These are phyloP conservation scores for Apocynum venetum DNA, from an alignment of 257 asterid species.

Conservation along the genomic window DNA sequence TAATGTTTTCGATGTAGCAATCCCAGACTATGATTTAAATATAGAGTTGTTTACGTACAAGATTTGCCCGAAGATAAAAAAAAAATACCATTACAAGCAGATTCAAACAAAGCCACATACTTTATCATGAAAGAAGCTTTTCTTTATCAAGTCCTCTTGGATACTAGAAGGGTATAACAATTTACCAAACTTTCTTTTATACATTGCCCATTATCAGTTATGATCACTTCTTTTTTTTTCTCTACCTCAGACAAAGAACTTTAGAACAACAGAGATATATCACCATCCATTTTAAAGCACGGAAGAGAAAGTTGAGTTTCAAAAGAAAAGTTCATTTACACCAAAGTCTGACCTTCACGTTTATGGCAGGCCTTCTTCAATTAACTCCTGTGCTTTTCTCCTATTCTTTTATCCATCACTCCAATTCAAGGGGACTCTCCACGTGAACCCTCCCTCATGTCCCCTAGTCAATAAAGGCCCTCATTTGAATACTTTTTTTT, in stretches of 20 bases:
- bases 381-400: neutral
- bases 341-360: constrained; percentile 26
- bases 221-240: neutral
- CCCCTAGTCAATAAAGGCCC: constrained; percentile 1
- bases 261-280: constrained; percentile 5
- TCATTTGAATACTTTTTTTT: neutral
- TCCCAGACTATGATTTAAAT: no score
- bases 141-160: neutral
- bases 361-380: constrained; percentile 23
- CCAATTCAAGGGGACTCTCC: constrained; percentile 2
- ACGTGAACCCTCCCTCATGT: constrained; percentile 6
- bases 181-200: neutral
- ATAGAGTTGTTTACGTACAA: no score
- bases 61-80: no score
- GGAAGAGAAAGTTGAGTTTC: neutral
- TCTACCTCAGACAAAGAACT: neutral
- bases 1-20: no score
- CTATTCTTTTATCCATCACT: neutral
- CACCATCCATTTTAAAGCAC: constrained; percentile 5
- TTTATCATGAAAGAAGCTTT: neutral
- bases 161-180: neutral
- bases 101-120: no score
- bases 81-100: no score
- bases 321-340: neutral
- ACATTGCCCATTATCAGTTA: neutral